Evolutionary conservation across 495 filamentous ascomycete genomes (phyloP), one percentile per base, ranked within the genome.

Genomic region (Friedmanniomyces simplex): DNA sequence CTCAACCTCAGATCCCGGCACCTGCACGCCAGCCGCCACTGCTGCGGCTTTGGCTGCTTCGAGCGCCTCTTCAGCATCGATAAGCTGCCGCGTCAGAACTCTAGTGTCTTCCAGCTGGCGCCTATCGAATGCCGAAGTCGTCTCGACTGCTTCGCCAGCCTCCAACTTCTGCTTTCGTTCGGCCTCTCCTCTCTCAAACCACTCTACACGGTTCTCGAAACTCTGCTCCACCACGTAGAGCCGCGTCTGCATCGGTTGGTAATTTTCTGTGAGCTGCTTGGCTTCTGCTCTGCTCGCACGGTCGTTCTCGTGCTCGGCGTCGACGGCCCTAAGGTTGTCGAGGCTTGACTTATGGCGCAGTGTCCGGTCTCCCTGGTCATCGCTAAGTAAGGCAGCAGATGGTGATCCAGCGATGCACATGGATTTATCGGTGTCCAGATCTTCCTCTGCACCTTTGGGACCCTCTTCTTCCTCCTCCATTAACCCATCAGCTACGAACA

Each of bases 121-220:
- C 28, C 22, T 25, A 30, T 57, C 55, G 30, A 57, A 50, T 3
- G 43, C 45, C 10, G 24, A 12, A 2, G 12, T 12, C 8, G 55
- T 37, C 20, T 50, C 55, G 4, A 57, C 55, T 28, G 25, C 55
- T 24, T 47, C 39, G 2, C 55, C 55, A 16, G 45, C 55, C 13
- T 36, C 21, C n/a, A 50, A 16, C 46, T 51, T 50, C 4, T 13
- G 14, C 4, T 50, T n/a, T 21, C 55, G 55, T 18, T 39, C 55
- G 1, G 28, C 45, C 8, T 2, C 45, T 20, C 22, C 41, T 2
- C n/a, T 10, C 26, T 47, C 25, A 16, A 43, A 52, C 7, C 28
- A 34, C 24, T 42, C 21, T 22, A 36, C 34, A 18, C 49, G 56
- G 16, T 11, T 6, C 28, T 46, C 56, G 32, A 42, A 32, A 10